Evolutionary conservation across 805 yeast species (phyloP).

Genomic region (Saccharomycopsis fodiens): DNA sequence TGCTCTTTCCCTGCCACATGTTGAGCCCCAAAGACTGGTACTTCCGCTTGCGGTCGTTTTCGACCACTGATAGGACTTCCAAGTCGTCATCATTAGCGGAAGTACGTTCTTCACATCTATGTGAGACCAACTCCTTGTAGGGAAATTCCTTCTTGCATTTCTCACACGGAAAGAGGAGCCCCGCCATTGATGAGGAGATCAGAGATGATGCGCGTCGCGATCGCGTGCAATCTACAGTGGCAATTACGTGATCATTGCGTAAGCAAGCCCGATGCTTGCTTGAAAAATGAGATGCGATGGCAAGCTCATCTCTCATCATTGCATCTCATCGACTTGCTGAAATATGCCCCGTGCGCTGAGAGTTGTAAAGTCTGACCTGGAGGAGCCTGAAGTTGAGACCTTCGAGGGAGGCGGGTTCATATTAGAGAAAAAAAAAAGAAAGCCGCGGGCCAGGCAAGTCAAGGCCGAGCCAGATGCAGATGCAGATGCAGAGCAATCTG

Average conservation of each 20-base stretch:
- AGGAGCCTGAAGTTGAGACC: constrained; percentile 4
- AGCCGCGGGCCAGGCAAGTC: constrained; percentile 3
- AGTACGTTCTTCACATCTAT: constrained; percentile 1
- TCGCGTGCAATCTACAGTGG: too few relatives aligned
- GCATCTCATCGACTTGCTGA: not conserved
- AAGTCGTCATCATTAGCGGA: not conserved
- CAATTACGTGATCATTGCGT: not conserved
- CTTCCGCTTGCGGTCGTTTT: not conserved
- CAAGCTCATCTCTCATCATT: too few relatives aligned
- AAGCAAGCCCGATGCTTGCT: not conserved
- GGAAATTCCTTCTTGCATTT: constrained; percentile 10
- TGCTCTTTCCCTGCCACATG: constrained; percentile 7
- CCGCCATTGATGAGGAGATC: constrained; percentile 1
- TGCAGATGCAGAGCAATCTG: too few relatives aligned
- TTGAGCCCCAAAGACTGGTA: constrained; percentile 9
- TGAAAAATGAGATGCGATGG: too few relatives aligned
- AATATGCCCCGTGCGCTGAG: not conserved
- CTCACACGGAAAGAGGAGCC: constrained; percentile 17
- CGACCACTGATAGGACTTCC: not conserved
- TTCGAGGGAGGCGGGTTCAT: constrained; percentile 19
- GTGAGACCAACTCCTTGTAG: constrained; percentile 7
- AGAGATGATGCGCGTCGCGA: constrained; percentile 6
- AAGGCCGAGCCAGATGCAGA: too few relatives aligned
- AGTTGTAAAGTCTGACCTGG: not conserved
- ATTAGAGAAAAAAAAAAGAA: constrained; percentile 14